Evolutionary conservation across 805 yeast species (phyloP).

Genomic region (Kluyveromyces lactis): DNA sequence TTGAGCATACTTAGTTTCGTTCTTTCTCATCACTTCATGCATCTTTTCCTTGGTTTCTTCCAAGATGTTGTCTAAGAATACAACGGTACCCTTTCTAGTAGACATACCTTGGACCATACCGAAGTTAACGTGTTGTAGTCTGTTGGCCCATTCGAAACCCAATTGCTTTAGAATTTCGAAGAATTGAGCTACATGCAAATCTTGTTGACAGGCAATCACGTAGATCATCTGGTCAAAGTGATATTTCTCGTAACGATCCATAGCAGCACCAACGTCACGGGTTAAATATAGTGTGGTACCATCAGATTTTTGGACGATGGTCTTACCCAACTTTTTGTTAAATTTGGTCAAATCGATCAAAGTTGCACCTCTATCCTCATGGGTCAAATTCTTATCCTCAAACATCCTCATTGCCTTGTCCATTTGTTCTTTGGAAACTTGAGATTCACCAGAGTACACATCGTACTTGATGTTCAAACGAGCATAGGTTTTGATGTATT

Average conservation of each 20-base stretch:
- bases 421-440: conserved; percentile 71
- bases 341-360: conserved; percentile 76
- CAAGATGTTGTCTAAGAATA: conserved; percentile 87
- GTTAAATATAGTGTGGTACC: conserved; percentile 92
- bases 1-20: conserved; percentile 83
- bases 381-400: conserved; percentile 58
- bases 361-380: conserved; percentile 86
- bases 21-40: conserved; percentile 94
- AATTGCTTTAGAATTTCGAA: conserved; percentile 87
- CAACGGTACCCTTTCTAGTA: conserved; percentile 96
- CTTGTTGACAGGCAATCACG: conserved; percentile 95
- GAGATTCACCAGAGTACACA: conserved; percentile 91
- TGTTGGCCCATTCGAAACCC: conserved; percentile 82
- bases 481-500: conserved; percentile 80
- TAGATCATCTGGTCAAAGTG: conserved; percentile 93
- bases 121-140: conserved; percentile 76
- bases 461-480: conserved; percentile 87
- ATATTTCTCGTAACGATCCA: conserved; percentile 75
- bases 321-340: conserved; percentile 89
- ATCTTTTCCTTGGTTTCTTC: conserved; percentile 89
- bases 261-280: conserved; percentile 95
- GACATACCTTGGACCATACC: conserved; percentile 99
- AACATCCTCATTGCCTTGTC: conserved; percentile 53
- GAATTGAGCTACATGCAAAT: conserved; percentile 86
- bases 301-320: conserved; percentile 85